Percentiles rank a stretch among this genome's conserved stretches.
Evolutionary conservation across 2,329 filamentous ascomycete genomes (phyloP).

Genomic region (Bipolaris sorokiniana): DNA sequence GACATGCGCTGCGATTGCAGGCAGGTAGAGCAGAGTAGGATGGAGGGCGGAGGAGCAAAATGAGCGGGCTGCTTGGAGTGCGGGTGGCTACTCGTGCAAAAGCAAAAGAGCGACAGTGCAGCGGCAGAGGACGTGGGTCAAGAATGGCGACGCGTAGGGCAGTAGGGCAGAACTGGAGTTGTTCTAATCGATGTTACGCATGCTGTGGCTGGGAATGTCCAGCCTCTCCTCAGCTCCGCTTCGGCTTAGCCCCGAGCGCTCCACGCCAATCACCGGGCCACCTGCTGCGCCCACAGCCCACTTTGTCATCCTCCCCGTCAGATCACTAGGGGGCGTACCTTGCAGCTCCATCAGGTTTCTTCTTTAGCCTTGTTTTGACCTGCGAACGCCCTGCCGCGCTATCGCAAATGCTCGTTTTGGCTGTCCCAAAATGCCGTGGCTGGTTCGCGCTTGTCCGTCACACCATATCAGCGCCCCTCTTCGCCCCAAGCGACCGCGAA

Average conservation of each 20-base stretch:
- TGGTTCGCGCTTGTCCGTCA: slow-evolving; percentile 4
- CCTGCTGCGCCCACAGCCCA: slow-evolving; percentile 9
- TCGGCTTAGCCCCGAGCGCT: slow-evolving; percentile 1
- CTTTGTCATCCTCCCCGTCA: slow-evolving; percentile 10
- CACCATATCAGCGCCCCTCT: not conserved
- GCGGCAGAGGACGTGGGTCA: slow-evolving; percentile 13
- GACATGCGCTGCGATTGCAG: slow-evolving; percentile 33
- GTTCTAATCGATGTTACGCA: slow-evolving; percentile 22
- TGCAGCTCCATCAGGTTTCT: slow-evolving; percentile 20
- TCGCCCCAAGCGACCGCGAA: slow-evolving; percentile 3
- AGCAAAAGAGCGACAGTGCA: slow-evolving; percentile 29
- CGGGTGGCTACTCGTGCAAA: slow-evolving; percentile 5
- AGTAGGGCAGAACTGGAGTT: slow-evolving; percentile 10
- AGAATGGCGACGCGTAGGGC: slow-evolving; percentile 3
- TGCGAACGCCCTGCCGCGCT: slow-evolving; percentile 21
- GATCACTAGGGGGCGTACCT: slow-evolving; percentile 17
- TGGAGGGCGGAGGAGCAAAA: not conserved
- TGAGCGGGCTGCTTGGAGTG: not conserved
- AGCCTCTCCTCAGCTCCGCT: slow-evolving; percentile 20
- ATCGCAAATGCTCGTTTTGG: not conserved
- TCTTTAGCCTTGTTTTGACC: slow-evolving; percentile 13
- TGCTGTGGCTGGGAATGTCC: slow-evolving; percentile 29
- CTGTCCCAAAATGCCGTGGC: slow-evolving; percentile 9
- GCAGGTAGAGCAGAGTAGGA: not conserved
- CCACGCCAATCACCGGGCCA: slow-evolving; percentile 15